Base-by-base conservation (phyloP, 495 filamentous ascomycete genomes). In the Aspergillus ostianus region DNA sequence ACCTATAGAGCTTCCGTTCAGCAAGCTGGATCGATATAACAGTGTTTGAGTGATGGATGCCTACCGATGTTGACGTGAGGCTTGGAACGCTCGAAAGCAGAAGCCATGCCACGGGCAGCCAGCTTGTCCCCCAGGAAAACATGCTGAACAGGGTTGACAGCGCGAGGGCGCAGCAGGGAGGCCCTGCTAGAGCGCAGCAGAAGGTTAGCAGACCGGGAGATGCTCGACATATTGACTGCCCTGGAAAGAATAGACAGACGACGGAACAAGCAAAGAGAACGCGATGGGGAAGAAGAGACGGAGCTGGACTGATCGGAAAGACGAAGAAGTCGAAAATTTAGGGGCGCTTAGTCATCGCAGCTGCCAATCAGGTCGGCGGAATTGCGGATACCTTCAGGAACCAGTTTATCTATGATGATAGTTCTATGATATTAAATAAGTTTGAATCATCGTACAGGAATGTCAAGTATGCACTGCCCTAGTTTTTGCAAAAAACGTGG, bases 61-160 rank as follows among this genome's bases (percentile, higher is more conserved):
- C 65, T 83, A 92, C 91, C 94, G 69, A 98, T 93, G 79, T 98
- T 98, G 63, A 98, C 92, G 71, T 98, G 94, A 54, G 95, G 94
- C 82, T 98, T 98, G 71, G 81, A 89, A 63, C 94, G 86, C 84
- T 96, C 85, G 73, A 89, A 98, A 64, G 84, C 87, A 54, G 85
- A 82, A 53, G 91, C 92, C 69, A 94, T 86, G 65, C 84, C 82
- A 67, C 90, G 82, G 65, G 78, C 81, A 73, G 85, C 78, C 77
- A 88, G 86, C 70, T 85, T 81, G 68, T 87, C 81, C 62, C 80
- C 80, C 62, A 82, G 82, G 59, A 90, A 82, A 71, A 87, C 85
- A 75, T 89, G 85, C 69, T 85, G 84, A 56, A 90, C 77, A 30
- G 87, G 89, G 75, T 86, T 90, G 70, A 83, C 77, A 64, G 74